Evolutionary conservation across 495 filamentous ascomycete species (phyloP), one percentile per base, ranked within the genome.

Genomic region (Daldinia decipiens): DNA sequence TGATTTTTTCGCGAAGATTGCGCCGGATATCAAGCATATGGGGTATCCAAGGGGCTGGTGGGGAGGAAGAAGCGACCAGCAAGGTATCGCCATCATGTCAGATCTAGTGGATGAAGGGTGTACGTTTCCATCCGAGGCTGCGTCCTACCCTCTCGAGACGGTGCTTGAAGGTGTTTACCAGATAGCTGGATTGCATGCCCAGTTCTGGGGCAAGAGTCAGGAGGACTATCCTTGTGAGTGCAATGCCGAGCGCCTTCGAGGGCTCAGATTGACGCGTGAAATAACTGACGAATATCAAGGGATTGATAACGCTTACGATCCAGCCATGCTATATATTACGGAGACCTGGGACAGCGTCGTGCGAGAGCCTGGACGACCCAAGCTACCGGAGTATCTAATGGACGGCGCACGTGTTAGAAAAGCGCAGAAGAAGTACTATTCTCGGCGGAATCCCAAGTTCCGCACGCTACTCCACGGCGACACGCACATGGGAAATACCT

Each of bases 61-160:
- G 78, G 74, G 67, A 12, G 76, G 76, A 11, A 70, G 56, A 27
- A 72, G 40, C 53, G 45, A 65, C 1, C 67, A 62, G 39, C 78
- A 80, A 32, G 78, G 78, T 15, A 78, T 80, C 39, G 65, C 83
- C 19, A 74, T 80, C 26, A 79, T 80, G 76, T 68, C 76, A 17
- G 78, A 80, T 59, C 63, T 80, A 12, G 68, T 61, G 15, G 34
- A 64, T 5, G 65, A 74, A 3, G 74, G 67, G 13, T 76, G 74
- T 36, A 73, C 69, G 1, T 76, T 78, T 62, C 74, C 76, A n/a
- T 64, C 71, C 21, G 76, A 73, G 47, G 69, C 47, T 39, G 72
- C 70, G 17, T 72, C 75, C 9, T 76, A 80, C 31, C 74, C 78
- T 2, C 54, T 78, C 26, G 71, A 72, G 51, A 69, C 73, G 24